Evolutionary conservation across 768 basidiomycete genomes (phyloP), one percentile per base, ranked within the genome.

Genomic region (Leucocoprinus sp.): DNA sequence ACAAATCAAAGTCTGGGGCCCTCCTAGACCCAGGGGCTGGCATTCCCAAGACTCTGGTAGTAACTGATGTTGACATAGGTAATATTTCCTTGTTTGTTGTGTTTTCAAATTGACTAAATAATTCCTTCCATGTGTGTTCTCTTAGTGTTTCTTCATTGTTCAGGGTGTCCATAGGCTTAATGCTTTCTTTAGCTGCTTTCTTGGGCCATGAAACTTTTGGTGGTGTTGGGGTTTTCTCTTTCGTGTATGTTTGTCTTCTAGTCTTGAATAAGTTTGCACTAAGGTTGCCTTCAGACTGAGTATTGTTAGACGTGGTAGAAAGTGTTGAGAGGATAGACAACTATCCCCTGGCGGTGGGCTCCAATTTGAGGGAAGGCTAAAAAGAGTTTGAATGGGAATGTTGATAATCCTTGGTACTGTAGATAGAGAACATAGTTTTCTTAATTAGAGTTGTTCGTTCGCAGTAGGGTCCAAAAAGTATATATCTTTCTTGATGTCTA

Each of bases 141-240:
- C n/a, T n/a, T n/a, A n/a, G n/a, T n/a, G n/a, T n/a, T n/a, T n/a
- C n/a, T n/a, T n/a, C n/a, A n/a, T n/a, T n/a, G n/a, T n/a, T n/a
- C n/a, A n/a, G n/a, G n/a, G n/a, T n/a, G 7, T 29, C 28, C 14
- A 29, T 29, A 29, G 59, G 72, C 89, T 36, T 82, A 87, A n/a
- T n/a, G n/a, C 58, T 84, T 84, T 18, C 28, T 29, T 29, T 29
- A 85, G 74, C 29, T 89, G 87, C 62, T 74, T 85, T 31, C 62
- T 89, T 52, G 67, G 82, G 50, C 28, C 28, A 29, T 7, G 28
- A 14, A 29, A 29, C 14, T 29, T 29, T 7, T 29, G 28, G 14
- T 29, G 28, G 28, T 14, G 14, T 29, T 7, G 28, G 28, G 7
- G 14, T 7, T 14, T 29, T 29, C 14, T 7, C 28, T 29, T 29